phyloP scores from a whole-genome alignment of 2,329 filamentous ascomycete genomes.

The Aspergillus japonicus region DNA sequence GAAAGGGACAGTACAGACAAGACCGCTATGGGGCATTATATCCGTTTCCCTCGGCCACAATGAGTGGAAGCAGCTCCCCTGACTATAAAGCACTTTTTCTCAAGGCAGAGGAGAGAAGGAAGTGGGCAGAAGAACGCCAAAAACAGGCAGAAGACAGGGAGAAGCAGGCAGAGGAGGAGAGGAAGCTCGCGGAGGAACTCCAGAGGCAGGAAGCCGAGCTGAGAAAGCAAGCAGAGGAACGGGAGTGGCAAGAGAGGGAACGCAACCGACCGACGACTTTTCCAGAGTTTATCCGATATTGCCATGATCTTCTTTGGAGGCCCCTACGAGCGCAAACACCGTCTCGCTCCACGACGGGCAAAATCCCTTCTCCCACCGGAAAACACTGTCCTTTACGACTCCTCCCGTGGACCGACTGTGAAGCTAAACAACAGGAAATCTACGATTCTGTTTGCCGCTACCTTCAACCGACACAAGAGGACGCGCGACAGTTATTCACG shows the following conservation, averaged over 20 bases:
- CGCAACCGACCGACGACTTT: not conserved
- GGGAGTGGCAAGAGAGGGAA: not conserved
- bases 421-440: constrained; percentile 10
- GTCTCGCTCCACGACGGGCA: constrained; percentile 14
- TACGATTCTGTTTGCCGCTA: constrained; percentile 15
- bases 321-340: constrained; percentile 8
- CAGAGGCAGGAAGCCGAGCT: too few species aligned
- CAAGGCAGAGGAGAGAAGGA: constrained; percentile 1
- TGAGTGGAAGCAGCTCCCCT: constrained; percentile 11
- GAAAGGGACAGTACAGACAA: too few species aligned
- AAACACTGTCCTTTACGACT: constrained; percentile 16
- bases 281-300: not conserved
- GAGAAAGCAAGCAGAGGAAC: not conserved
- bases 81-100: constrained; percentile 12
- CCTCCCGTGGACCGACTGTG: constrained; percentile 11
- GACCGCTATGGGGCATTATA: not conserved
- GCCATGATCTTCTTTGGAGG: constrained; percentile 7
- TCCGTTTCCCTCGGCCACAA: not conserved
- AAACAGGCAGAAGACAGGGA: too few species aligned
- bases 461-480: constrained; percentile 3
- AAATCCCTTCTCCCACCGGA: constrained; percentile 12
- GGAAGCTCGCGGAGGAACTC: constrained; percentile 1
- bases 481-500: constrained; percentile 10
- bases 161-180: constrained; percentile 1
- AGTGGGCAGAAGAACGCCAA: not conserved